phyloP scores from a whole-genome alignment of 345 rosid species.

The Aurinia saxatilis region DNA sequence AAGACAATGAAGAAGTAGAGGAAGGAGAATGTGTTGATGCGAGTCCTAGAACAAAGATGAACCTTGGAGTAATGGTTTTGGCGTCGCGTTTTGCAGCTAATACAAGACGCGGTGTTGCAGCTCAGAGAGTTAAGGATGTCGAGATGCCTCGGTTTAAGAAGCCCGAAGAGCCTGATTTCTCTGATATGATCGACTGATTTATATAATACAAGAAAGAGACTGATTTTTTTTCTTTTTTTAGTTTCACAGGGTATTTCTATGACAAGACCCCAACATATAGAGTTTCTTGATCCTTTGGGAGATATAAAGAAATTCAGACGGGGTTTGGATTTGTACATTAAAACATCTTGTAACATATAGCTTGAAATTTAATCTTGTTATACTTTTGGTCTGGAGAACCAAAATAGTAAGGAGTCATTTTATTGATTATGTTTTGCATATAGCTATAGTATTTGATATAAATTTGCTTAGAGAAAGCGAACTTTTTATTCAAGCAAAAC shows the following conservation, averaged over 20 bases:
- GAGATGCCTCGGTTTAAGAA: conserved; percentile 50
- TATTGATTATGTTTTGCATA: too few species aligned
- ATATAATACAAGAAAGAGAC: not conserved
- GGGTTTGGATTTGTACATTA: conserved; percentile 3
- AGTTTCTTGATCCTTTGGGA: not conserved
- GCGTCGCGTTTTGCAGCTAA: conserved; percentile 75
- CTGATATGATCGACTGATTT: conserved; percentile 30
- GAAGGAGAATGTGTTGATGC: conserved; percentile 13
- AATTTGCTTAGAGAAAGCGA: too few species aligned
- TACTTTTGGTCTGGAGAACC: not conserved
- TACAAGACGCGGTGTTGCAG: conserved; percentile 56
- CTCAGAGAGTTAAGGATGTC: conserved; percentile 45
- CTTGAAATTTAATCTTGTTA: not conserved
- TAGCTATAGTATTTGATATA: too few species aligned
- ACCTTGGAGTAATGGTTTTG: conserved; percentile 45
- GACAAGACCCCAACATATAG: not conserved
- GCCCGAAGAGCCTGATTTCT: conserved; percentile 88
- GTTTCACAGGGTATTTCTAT: not conserved
- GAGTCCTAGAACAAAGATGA: conserved; percentile 31
- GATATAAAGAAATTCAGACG: not conserved
- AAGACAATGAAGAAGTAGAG: conserved; percentile 21
- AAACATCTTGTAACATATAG: conserved; percentile 12
- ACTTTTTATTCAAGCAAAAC: too few species aligned
- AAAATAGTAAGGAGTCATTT: too few species aligned
- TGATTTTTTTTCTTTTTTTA: not conserved